phyloP scores from a whole-genome alignment of 2,329 filamentous ascomycete genomes.

The Cordyceps fumosorosea region DNA sequence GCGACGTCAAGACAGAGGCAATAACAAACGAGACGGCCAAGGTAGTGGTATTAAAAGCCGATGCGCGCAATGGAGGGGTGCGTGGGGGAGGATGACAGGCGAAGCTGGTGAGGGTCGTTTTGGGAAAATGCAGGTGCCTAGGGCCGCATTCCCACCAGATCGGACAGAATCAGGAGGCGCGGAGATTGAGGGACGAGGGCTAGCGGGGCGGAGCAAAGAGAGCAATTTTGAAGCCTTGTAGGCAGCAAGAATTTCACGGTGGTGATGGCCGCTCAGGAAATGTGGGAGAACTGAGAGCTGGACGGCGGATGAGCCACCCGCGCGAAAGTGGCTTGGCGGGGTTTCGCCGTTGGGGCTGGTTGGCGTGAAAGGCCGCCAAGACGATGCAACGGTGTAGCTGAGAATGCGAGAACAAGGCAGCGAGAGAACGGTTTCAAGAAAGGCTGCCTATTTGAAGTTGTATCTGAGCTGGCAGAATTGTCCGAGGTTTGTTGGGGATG shows the following conservation, averaged over 20 bases:
- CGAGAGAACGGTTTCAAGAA: background rate
- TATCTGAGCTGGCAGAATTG: background rate
- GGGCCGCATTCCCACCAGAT: conserved; percentile 10
- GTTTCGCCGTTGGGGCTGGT: conserved; percentile 4
- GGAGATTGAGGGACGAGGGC: conserved; percentile 7
- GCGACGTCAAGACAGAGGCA: background rate
- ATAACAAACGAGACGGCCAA: background rate
- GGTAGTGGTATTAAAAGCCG: conserved; percentile 3
- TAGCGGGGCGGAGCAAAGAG: background rate
- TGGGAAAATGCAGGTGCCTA: background rate
- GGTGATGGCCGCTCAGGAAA: background rate
- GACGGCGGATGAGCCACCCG: background rate
- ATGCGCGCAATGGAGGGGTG: conserved; percentile 3
- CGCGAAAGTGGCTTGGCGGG: conserved; percentile 5
- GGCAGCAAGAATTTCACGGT: conserved; percentile 1
- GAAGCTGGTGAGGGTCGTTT: background rate
- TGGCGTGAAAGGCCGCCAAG: background rate
- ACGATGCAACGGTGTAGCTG: background rate
- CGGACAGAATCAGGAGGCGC: background rate
- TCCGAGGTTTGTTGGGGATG: background rate
- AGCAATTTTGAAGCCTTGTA: conserved; percentile 10
- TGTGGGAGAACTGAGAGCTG: background rate
- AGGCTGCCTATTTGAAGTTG: background rate
- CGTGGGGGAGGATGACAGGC: background rate
- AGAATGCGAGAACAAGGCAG: background rate